A percentile compares a stretch with the other conserved stretches of the same genome.
These are phyloP conservation scores for Vitis hybrid DNA, from an alignment of 177 flowering plant species.

Conservation along the genomic window DNA sequence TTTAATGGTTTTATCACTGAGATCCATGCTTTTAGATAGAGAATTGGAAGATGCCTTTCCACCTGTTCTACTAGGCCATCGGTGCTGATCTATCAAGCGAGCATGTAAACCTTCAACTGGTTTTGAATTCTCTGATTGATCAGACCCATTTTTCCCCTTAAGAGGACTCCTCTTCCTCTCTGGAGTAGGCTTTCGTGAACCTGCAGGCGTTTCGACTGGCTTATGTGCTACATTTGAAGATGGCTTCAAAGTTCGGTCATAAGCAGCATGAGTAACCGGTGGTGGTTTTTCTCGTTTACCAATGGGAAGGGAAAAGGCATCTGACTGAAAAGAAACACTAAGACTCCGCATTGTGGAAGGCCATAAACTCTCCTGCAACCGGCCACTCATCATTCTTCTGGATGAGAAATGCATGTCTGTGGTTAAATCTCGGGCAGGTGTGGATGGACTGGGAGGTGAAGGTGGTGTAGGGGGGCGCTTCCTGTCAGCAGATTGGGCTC, in stretches of 20 bases:
- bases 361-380: slow-evolving; percentile 73
- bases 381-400: slow-evolving; percentile 35
- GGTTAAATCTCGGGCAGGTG: slow-evolving; percentile 61
- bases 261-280: slow-evolving; percentile 24
- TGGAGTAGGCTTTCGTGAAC: slow-evolving; percentile 57
- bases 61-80: slow-evolving; percentile 72
- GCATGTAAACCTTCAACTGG: slow-evolving; percentile 61
- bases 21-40: slow-evolving; percentile 54
- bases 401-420: slow-evolving; percentile 37
- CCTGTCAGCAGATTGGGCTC: slow-evolving; percentile 84
- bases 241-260: slow-evolving; percentile 66
- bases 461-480: slow-evolving; percentile 72
- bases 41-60: slow-evolving; percentile 51
- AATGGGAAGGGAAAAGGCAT: slow-evolving; percentile 65
- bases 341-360: slow-evolving; percentile 90
- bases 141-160: slow-evolving; percentile 64
- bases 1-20: slow-evolving; percentile 39
- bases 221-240: slow-evolving; percentile 68
- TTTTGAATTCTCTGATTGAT: slow-evolving; percentile 82
- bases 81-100: slow-evolving; percentile 68
- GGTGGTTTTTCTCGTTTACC: slow-evolving; percentile 66
- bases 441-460: slow-evolving; percentile 63
- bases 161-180: slow-evolving; percentile 91
- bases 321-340: slow-evolving; percentile 86
- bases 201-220: slow-evolving; percentile 43